Evolutionary conservation across 2,329 filamentous ascomycete species (phyloP), one percentile per base, ranked within the genome.

Genomic region (Teratosphaeria destructans): DNA sequence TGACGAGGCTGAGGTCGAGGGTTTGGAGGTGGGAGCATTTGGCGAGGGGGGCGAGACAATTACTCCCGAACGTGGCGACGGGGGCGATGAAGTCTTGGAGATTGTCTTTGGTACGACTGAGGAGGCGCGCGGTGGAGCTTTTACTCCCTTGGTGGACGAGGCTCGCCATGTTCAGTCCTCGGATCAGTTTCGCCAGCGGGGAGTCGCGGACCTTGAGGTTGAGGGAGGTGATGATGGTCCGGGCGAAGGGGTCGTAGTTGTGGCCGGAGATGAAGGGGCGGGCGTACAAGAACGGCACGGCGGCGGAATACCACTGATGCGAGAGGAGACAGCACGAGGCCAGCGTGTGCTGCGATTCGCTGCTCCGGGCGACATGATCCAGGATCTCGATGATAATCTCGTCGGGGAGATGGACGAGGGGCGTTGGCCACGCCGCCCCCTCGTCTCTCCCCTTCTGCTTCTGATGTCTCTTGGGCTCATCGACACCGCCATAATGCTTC

Each of bases 91-190:
- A 85, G n/a, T 72, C 69, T 62, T 80, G 74, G 19, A 86, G 67
- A 1, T 73, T 77, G 5, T 72, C 69, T 62, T 82, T 84, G 1
- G 81, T 78, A 56, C 81, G 74, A 27, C 80, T 77, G 3, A 86
- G 72, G 7, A 86, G 70, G 35, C 82, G 77, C 23, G 82, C 81
- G 0, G 83, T 85, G 10, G 78, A 70, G 56, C 80, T 81, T 64
- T 81, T 83, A 59, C 76, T 80, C 61, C 81, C 81, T 64, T 85
- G 80, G 64, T 86, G 82, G 2, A 85, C 82, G 16, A 86, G 77
- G 49, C 70, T 64, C 11, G 76, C 75, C 70, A 86, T 75, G 65
- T 85, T 76, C 43, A 86, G 73, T 11, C 72, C 67, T 39, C 76
- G 77, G 14, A 86, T 79, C 53, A 83, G 70, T n/a, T 71, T 71